Evolutionary conservation across 345 rosid species (phyloP), one percentile per base, ranked within the genome.

Genomic region (Anastatica hierochuntica): DNA sequence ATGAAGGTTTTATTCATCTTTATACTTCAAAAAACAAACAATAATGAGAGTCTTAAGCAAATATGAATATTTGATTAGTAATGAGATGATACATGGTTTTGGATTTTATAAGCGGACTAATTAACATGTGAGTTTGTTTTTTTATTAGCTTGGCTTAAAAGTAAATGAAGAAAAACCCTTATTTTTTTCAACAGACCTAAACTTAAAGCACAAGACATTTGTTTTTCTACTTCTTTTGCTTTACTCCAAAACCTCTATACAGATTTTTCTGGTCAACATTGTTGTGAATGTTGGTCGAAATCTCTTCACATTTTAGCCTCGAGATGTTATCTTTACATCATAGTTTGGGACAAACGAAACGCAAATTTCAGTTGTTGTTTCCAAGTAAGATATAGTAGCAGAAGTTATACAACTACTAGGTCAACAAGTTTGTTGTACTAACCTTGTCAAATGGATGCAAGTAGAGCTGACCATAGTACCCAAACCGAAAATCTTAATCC

Each of bases 121-220:
- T 60, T 71, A 76, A 77, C 71, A 58, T 69, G 46, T 60, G 72
- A 17, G 31, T 58, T 60, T 35, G 39, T 34, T 34, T 51, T 35
- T 13, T 18, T 71, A 54, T 77, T 56, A 82, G 81, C 95, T 92
- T 92, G 74, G 84, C 97, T 92, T 92, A 80, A 74, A 92, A 92
- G 97, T 72, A 75, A 58, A 83, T 76, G 79, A 81, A 83, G 74
- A 62, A 68, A 67, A 53, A 0, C 38, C 40, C 74, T 62, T 60
- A 75, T 72, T 77, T 77, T 76, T 29, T 29, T 68, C 75, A 66
- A 68, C 75, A 75, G 53, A 79, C 74, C 78, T 21, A 73, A 74
- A 61, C 96, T 85, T 92, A 49, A 85, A 85, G 97, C 74, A 72
- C 82, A 88, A 88, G 97, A 71, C 63, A 89, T 58, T 58, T 40